Base-by-base conservation (phyloP, 306 rosid genomes). In the Phaseolus lunatus region DNA sequence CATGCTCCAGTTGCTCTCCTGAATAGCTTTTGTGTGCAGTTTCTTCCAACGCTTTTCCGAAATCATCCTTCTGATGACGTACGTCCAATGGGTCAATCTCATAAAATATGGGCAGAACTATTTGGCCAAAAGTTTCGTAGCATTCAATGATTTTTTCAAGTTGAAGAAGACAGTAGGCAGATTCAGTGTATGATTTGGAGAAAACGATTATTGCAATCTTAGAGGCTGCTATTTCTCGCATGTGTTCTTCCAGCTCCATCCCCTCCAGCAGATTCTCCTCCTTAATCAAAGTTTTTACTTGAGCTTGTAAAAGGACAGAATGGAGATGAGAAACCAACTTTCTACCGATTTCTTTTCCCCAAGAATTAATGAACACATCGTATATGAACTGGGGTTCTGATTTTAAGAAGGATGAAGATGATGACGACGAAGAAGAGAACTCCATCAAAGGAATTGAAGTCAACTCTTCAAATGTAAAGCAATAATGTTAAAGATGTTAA, bases 351-450 rank as follows among this genome's bases (percentile, higher is more conserved):
- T 72, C 74, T 12, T n/a, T 11, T 10, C 68, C 83, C 50, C 83
- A 7, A 59, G 39, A 80, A 6, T 37, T 80, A 16, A 80, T 27
- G 70, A 80, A 80, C 59, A 80, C 84, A 15, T 72, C 69, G 69
- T 80, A 59, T 0, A 20, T 31, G 11, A 14, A 53, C 9, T 16
- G 56, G 3, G 14, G 33, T 11, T 52, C 39, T 0, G 67, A 50
- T n/a, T n/a, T n/a, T n/a, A n/a, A n/a, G n/a, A n/a, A n/a, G n/a
- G n/a, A n/a, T n/a, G n/a, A n/a, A n/a, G n/a, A n/a, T n/a, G 31
- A 27, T 27, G 31, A 27, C 0, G 31, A 27, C 0, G 31, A 16
- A 48, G 53, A 1, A 15, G 15, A n/a, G 5, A 12, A 12, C 5
- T 44, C 49, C 49, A 44, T 44, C n/a, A 2, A 3, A 2, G 49